These are phyloP conservation scores for Westerdykella sp. DNA, from an alignment of 2,329 filamentous ascomycete genomes.

Conservation along the genomic window DNA sequence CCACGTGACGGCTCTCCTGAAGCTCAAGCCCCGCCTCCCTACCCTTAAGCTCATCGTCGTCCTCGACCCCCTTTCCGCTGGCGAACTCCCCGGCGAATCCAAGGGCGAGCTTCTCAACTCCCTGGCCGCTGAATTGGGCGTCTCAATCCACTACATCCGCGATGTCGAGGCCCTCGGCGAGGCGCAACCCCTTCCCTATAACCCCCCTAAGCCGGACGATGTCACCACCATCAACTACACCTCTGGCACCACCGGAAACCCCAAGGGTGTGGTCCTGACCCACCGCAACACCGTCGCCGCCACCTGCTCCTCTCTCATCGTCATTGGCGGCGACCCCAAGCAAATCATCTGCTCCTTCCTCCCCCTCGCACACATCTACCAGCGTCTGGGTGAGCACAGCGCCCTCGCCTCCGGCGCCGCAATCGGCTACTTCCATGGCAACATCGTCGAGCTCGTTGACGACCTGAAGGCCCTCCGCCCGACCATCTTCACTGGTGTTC, in stretches of 20 bases:
- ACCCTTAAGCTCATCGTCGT: constrained; percentile 81
- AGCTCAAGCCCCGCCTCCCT: constrained; percentile 70
- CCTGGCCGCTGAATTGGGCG: constrained; percentile 66
- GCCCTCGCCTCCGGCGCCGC: constrained; percentile 64
- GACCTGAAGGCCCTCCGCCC: constrained; percentile 84
- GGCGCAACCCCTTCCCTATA: constrained; percentile 61
- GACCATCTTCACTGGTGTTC: constrained; percentile 79
- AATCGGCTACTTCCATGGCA: constrained; percentile 91
- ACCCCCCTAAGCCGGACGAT: constrained; percentile 67
- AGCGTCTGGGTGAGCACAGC: constrained; percentile 73
- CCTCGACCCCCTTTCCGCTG: constrained; percentile 73
- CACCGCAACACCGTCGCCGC: constrained; percentile 76
- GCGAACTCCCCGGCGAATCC: constrained; percentile 68
- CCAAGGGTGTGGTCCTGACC: constrained; percentile 77
- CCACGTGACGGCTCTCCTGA: constrained; percentile 75
- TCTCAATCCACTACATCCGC: constrained; percentile 70
- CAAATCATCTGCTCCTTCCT: constrained; percentile 80
- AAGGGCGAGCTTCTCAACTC: constrained; percentile 73
- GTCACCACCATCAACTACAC: constrained; percentile 88
- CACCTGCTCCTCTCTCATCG: constrained; percentile 54
- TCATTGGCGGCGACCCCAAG: constrained; percentile 46
- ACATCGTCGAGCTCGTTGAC: constrained; percentile 78
- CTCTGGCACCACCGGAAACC: constrained; percentile 74
- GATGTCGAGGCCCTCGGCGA: constrained; percentile 78
- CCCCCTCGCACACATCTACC: constrained; percentile 89